Evolutionary conservation across 495 filamentous ascomycete genomes (phyloP).

Genomic region (Aspergillus wentii): DNA sequence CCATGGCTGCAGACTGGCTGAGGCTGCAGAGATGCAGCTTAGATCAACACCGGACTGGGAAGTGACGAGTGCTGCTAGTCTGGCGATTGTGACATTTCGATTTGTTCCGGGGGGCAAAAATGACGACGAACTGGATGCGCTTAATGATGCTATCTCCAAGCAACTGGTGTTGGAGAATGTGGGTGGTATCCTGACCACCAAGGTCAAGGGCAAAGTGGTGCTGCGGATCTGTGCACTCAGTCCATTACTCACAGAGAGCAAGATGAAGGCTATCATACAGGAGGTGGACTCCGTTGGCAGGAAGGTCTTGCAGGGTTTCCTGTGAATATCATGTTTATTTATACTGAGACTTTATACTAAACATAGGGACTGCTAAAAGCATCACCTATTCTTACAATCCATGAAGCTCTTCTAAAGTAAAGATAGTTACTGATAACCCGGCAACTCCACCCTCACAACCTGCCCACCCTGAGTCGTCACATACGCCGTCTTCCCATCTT

Average conservation of each 20-base stretch:
- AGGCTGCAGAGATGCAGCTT: constrained; percentile 7
- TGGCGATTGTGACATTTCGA: constrained; percentile 15
- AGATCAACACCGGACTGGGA: constrained; percentile 7
- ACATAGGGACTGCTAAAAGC: too few relatives aligned
- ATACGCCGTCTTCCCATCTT: constrained; percentile 11
- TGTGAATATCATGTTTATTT: too few relatives aligned
- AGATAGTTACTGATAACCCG: too few relatives aligned
- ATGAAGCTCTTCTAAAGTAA: too few relatives aligned
- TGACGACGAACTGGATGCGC: background rate
- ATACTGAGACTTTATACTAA: too few relatives aligned
- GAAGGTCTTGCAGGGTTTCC: background rate
- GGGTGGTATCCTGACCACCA: constrained; percentile 11
- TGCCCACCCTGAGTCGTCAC: constrained; percentile 14
- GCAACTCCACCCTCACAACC: too few relatives aligned
- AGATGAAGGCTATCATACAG: background rate
- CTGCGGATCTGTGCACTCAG: constrained; percentile 20
- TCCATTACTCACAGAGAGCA: constrained; percentile 8
- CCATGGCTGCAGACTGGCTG: constrained; percentile 12
- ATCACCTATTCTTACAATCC: too few relatives aligned
- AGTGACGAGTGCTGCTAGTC: constrained; percentile 4
- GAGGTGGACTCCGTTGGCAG: background rate
- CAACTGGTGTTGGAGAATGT: constrained; percentile 3
- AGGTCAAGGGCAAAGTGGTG: constrained; percentile 1
- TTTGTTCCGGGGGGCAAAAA: constrained; percentile 3
- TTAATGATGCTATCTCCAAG: constrained; percentile 3